phyloP scores from a whole-genome alignment of 768 basidiomycete species.

The Brasilioporus rufonigricans region DNA sequence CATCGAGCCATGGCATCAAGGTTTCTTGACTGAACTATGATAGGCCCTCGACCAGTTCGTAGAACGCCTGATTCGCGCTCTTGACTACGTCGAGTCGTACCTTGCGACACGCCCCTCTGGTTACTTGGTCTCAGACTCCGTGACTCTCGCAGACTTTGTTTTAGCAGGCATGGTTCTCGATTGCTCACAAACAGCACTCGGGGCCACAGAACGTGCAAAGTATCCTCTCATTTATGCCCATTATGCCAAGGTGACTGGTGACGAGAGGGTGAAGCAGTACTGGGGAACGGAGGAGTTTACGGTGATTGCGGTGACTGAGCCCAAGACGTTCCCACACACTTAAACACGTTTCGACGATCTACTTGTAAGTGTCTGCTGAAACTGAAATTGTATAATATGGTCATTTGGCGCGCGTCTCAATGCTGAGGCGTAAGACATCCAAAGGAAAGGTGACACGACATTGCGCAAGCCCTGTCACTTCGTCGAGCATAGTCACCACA shows the following conservation, averaged over 20 bases:
- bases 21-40: neutral
- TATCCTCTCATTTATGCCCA: constrained; percentile 13
- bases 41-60: neutral
- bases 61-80: constrained; percentile 4
- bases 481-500: no score
- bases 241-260: constrained; percentile 14
- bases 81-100: constrained; percentile 14
- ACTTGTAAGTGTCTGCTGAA: no score
- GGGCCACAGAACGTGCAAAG: constrained; percentile 8
- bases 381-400: no score
- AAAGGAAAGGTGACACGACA: no score
- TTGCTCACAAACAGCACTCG: neutral
- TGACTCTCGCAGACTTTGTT: constrained; percentile 20
- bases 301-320: neutral
- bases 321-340: neutral
- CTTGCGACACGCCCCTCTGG: constrained; percentile 11
- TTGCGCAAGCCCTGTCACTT: no score
- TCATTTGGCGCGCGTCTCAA: no score
- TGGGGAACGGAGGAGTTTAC: constrained; percentile 8
- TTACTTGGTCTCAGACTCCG: constrained; percentile 12
- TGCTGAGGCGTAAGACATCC: no score
- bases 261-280: constrained; percentile 9
- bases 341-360: neutral
- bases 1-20: neutral
- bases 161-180: constrained; percentile 2